Percentiles rank a stretch among this genome's conserved stretches.
Evolutionary conservation across 768 basidiomycete genomes (phyloP).

Genomic region (Tulasnella sp.): DNA sequence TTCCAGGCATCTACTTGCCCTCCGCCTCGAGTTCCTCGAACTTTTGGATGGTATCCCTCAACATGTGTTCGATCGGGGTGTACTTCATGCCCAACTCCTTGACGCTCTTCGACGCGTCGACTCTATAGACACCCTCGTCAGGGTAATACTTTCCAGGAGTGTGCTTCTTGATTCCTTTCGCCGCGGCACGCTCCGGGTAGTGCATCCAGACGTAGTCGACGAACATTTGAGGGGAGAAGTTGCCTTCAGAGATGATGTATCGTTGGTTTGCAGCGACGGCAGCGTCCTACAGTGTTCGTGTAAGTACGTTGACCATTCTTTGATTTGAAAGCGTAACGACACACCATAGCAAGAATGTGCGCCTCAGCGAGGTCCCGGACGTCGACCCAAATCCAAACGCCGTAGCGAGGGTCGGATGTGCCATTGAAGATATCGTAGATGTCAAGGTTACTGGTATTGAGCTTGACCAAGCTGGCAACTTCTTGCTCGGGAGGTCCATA

Average conservation of each 20-base stretch:
- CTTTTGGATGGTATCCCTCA: background rate
- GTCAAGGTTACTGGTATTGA: background rate
- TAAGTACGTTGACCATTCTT: background rate
- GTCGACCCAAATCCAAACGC: background rate
- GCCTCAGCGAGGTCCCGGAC: slow-evolving; percentile 39
- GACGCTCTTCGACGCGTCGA: slow-evolving; percentile 26
- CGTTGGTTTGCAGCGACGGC: slow-evolving; percentile 22
- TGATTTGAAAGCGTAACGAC: background rate
- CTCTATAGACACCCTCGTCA: slow-evolving; percentile 12
- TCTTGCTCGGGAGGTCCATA: slow-evolving; percentile 34
- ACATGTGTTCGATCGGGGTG: slow-evolving; percentile 20
- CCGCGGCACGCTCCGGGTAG: slow-evolving; percentile 30
- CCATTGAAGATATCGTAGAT: slow-evolving; percentile 30
- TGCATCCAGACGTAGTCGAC: slow-evolving; percentile 31
- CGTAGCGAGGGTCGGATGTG: background rate
- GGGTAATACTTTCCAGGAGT: slow-evolving; percentile 24
- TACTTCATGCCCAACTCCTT: too few species aligned
- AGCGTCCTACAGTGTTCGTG: background rate
- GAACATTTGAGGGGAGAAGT: slow-evolving; percentile 12
- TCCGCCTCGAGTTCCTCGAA: slow-evolving; percentile 21
- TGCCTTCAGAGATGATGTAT: too few species aligned
- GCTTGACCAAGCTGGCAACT: slow-evolving; percentile 29
- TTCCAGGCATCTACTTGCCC: background rate
- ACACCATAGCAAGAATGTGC: slow-evolving; percentile 40
- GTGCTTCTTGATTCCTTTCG: background rate